Base-by-base conservation (phyloP, 108 stramenopile genomes). In the Cyclotella choctawhatcheeana region DNA sequence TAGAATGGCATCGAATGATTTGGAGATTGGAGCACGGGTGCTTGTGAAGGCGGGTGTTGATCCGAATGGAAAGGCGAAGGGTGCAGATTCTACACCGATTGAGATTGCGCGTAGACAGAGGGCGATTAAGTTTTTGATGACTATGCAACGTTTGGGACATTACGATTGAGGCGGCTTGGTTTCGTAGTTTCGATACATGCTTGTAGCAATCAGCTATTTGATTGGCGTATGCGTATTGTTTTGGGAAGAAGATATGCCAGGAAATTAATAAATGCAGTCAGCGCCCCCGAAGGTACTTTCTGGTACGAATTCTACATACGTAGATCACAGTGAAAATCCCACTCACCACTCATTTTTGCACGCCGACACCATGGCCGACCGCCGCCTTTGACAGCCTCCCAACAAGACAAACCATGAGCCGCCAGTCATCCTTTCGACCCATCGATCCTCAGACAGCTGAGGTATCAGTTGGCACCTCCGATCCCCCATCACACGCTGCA, bases 1-100 rank as follows among this genome's bases (percentile, higher is more conserved):
- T 74, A 77, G 89, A 5, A 90, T 90, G 89, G 89, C 89, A 22
- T 85, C 84, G 43, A 91, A 91, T 67, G 84, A 88, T 71, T 69
- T 91, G 17, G 82, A 74, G 16, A 67, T 84, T 54, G 90, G 90
- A 16, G 87, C 82, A 0, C 73, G 83, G 64, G 84, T 82, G 13
- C 29, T 43, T 0, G 61, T 55, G 20, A n/a, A 27, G 48, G 51
- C 71, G 58, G 72, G 72, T 0, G 4, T 33, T 44, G 62, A 73
- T 44, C 84, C 87, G 13, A 85, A 88, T 69, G 54, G 27, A 10
- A 56, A 56, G 33, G 59, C 69, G 43, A 71, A 82, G 44, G 71
- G 73, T 12, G 82, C 84, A 18, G 84, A 85, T 63, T 77, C 73
- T 26, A 83, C 87, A 21, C 84, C 87, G 5, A 82, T 88, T 56